A percentile compares a stretch with the other conserved stretches of the same genome.
These are phyloP conservation scores for Ogataea neopini DNA, from an alignment of 805 yeast species.

Conservation along the genomic window DNA sequence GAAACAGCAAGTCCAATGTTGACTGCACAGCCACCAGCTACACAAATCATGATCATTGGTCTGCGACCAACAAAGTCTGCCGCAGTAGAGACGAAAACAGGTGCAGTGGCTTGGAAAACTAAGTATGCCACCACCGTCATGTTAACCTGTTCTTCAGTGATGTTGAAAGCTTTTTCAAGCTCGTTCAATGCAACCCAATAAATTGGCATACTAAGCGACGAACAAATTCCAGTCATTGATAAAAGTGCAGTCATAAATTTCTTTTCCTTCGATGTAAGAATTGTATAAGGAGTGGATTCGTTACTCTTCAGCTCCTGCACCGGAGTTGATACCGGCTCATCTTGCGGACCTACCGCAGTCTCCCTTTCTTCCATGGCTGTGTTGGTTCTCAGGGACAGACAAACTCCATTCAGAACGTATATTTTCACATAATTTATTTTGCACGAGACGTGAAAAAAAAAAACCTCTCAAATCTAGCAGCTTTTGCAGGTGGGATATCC, in stretches of 20 bases:
- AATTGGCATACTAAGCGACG: constrained; percentile 73
- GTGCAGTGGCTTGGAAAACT: constrained; percentile 74
- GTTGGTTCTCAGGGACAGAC: no score
- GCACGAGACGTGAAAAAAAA: background rate
- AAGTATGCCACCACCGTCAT: constrained; percentile 76
- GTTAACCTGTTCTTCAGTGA: constrained; percentile 60
- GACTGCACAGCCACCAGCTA: constrained; percentile 56
- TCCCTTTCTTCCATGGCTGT: background rate
- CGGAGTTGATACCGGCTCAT: background rate
- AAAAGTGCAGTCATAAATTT: constrained; percentile 40
- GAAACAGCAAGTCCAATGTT: constrained; percentile 67
- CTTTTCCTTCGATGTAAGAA: constrained; percentile 45
- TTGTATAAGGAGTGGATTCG: constrained; percentile 39
- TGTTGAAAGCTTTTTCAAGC: constrained; percentile 53
- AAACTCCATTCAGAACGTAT: no score
- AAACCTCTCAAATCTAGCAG: background rate
- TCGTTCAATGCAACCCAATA: constrained; percentile 75
- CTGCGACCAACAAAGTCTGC: constrained; percentile 76
- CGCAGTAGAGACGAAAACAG: constrained; percentile 64
- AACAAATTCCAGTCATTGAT: constrained; percentile 57
- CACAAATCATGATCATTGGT: constrained; percentile 58
- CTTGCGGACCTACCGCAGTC: no score
- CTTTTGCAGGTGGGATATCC: constrained; percentile 6
- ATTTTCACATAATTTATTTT: background rate
- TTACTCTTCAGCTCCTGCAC: background rate